Conservation (phyloP, 331 rosid species). For the Cydonia oblonga region DNA sequence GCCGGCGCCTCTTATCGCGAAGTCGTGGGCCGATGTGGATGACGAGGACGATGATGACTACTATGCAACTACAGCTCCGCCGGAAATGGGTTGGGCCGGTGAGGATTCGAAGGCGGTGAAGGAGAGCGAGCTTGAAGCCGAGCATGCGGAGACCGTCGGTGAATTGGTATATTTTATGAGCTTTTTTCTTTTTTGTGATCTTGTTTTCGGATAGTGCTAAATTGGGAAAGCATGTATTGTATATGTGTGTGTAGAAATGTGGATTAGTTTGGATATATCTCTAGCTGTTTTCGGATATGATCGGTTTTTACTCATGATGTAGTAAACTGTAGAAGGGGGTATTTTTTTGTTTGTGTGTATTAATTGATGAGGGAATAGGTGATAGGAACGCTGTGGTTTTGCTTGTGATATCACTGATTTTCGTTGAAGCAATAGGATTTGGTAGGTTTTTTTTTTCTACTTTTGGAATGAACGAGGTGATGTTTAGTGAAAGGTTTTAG, state of each 20-base stretch:
- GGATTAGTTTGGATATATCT: background rate
- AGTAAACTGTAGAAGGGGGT: background rate
- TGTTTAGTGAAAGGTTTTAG: background rate
- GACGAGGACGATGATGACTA: constrained; percentile 63
- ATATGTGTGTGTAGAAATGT: background rate
- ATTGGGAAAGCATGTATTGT: background rate
- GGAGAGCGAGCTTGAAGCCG: constrained; percentile 7
- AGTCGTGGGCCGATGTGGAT: constrained; percentile 62
- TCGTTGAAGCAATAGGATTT: background rate
- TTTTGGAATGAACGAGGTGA: background rate
- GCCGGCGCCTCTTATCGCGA: constrained; percentile 39
- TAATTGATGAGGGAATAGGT: background rate
- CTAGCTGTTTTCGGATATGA: background rate
- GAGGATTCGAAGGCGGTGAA: constrained; percentile 1
- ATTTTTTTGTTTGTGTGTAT: background rate
- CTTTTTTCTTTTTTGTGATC: background rate
- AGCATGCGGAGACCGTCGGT: constrained; percentile 22
- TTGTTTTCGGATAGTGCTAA: background rate
- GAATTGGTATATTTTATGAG: background rate
- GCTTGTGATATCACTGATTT: background rate
- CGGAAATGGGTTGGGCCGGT: constrained; percentile 34
- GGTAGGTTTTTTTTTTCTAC: background rate
- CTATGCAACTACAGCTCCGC: constrained; percentile 48
- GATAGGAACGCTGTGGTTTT: background rate
- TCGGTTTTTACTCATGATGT: background rate